Evolutionary conservation across 148 eudicot species (phyloP), one percentile per base, ranked within the genome.

Genomic region (Talinum fruticosum): DNA sequence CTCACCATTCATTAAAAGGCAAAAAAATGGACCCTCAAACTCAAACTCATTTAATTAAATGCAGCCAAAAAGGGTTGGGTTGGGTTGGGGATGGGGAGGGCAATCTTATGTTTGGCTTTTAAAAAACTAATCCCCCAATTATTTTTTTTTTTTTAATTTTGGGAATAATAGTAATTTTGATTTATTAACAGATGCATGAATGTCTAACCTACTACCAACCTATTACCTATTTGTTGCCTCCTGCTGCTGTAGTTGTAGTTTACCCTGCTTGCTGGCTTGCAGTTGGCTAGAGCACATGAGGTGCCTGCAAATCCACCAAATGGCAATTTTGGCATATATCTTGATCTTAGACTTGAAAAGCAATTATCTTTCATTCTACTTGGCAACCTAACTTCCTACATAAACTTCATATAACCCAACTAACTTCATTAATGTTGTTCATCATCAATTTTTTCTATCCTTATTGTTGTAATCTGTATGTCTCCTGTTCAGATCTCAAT

Each of bases 141-240:
- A 5, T 26, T 62, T 10, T 10, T 3, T 24, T 2, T 28, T 57
- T 23, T 8, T 57, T 4, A 1, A n/a, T 49, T 47, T 54, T 54
- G 53, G 53, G 53, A 8, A 47, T 3, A 14, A 49, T 49, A 18
- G 18, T 24, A 62, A 4, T 62, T 8, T 62, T 62, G 5, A 62
- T 24, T 24, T 26, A 64, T 47, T 47, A 38, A 57, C 33, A 74
- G 71, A 76, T 72, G 73, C 75, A 81, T 81, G 75, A 80, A 80
- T 49, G 57, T 51, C 72, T 51, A 41, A 81, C 80, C 80, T 77
- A 81, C 68, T 81, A 13, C 32, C 74, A 26, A 81, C 72, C 83
- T 62, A 28, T 73, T 28, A 53, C 77, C 62, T 72, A 24, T 41
- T 72, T 76, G 72, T 37, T 65, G 6, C 71, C 28, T 75, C 82